Evolutionary conservation across 1,284 basidiomycete species (phyloP), one percentile per base, ranked within the genome.

Genomic region (Abortiporus biennis): DNA sequence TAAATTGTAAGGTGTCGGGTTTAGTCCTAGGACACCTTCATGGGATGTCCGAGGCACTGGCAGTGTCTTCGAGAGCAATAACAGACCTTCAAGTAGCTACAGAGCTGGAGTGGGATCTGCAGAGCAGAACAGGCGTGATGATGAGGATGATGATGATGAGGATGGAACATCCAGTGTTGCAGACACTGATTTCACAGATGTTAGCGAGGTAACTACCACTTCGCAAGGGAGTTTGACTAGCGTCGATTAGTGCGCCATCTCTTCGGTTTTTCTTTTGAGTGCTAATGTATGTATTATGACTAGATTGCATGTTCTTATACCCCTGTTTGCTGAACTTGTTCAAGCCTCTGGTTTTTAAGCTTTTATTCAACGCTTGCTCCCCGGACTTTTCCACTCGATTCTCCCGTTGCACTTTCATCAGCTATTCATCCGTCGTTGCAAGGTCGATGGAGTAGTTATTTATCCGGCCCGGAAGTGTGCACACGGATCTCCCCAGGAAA

Each of bases 191-290:
- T 45, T 43, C 22, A 55, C 57, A 34, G 57, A 55, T 42, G 32
- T 47, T n/a, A 58, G 54, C 32, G 58, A 54, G 42, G 57, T 54
- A 24, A 66, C 56, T 40, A 57, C 45, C 13, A 54, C 65, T 1
- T 74, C 72, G 36, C 67, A 66, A 37, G 71, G 70, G 38, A 78
- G 76, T 58, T 64, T 79, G 47, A 79, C 77, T 8, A 78, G 76
- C 53, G 71, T 80, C 40, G 77, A 80, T 54, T 78, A 58, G 51
- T 48, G 32, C 46, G 38, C 37, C 15, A 40, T 40, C 6, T 36
- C 40, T 25, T 36, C 27, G 16, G 13, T 25, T 36, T 36, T 23
- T 25, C n/a, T 21, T 15, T 38, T 22, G 13, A 38, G 6, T 12
- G 21, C 36, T 38, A 24, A 38, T 38, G 22, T 22, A n/a, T n/a